Evolutionary conservation across 768 basidiomycete genomes (phyloP).

Genomic region (Termitomyces titanicus): DNA sequence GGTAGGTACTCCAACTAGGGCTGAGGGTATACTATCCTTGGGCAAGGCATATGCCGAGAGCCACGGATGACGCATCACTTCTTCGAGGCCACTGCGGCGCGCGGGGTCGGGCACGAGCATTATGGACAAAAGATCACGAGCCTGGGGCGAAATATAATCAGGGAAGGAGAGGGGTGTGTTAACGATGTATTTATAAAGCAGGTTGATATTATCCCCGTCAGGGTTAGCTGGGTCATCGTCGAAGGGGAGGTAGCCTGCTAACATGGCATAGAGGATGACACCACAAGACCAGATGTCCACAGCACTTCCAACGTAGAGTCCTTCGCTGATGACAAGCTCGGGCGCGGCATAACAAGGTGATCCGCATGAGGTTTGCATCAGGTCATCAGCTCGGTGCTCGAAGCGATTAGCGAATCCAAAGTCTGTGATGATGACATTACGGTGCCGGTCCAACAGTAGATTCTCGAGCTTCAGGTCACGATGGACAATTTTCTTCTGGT

Average conservation of each 20-base stretch:
- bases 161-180: slow-evolving; percentile 96
- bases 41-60: slow-evolving; percentile 56
- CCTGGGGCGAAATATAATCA: slow-evolving; percentile 85
- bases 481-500: slow-evolving; percentile 98
- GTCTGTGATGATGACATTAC: slow-evolving; percentile 99
- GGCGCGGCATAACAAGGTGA: slow-evolving; percentile 98
- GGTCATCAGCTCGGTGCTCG: slow-evolving; percentile 86
- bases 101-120: slow-evolving; percentile 96
- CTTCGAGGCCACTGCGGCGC: slow-evolving; percentile 68
- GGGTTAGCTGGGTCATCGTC: slow-evolving; percentile 99
- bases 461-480: slow-evolving; percentile 99
- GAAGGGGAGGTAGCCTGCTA: slow-evolving; percentile 97
- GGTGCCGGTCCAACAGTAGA: slow-evolving; percentile 91
- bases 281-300: slow-evolving; percentile 98
- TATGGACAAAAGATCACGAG: slow-evolving; percentile 76
- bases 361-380: slow-evolving; percentile 98
- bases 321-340: slow-evolving; percentile 96
- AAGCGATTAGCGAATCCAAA: slow-evolving; percentile 99
- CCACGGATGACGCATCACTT: slow-evolving; percentile 90
- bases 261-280: slow-evolving; percentile 95
- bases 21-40: slow-evolving; percentile 6
- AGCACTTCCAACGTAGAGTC: slow-evolving; percentile 93
- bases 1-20: slow-evolving; percentile 25
- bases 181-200: slow-evolving; percentile 98
- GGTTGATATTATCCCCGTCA: slow-evolving; percentile 98